Evolutionary conservation across 2,329 filamentous ascomycete genomes (phyloP), one percentile per base, ranked within the genome.

Genomic region (Colletotrichum eleusines): DNA sequence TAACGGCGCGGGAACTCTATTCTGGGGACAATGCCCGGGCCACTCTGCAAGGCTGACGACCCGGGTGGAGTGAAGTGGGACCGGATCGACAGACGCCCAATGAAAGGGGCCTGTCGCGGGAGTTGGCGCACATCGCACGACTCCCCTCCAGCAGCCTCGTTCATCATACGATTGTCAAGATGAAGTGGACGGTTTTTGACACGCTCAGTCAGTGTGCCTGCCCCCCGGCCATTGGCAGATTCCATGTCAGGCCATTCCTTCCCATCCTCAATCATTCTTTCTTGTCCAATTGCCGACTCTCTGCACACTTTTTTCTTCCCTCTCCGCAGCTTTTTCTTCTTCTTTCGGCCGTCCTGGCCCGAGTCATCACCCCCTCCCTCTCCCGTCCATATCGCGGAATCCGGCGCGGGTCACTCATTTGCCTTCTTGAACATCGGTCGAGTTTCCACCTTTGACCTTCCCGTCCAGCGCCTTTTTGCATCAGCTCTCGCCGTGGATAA

Each of bases 101-200:
- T 71, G 51, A 48, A 63, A 33, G 5, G 9, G 42, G 31, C 42
- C n/a, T 55, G n/a, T 66, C 38, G 18, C 48, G n/a, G 26, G 53
- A 33, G 66, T 73, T 61, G 72, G 66, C 65, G 55, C 35, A 40
- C 50, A 70, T 74, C 63, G 73, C 72, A 73, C 73, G 73, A 74
- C 69, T 77, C 76, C 76, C 77, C 77, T 78, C 76, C 35, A 73
- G 68, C 75, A 81, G 80, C 79, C 79, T 81, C 73, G 79, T 69
- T 64, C 75, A 81, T 81, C 79, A 80, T 81, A 81, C 79, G 80
- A 81, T 80, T 75, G 64, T 73, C 55, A 64, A 69, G 59, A 72
- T 66, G 69, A 72, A 71, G 61, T 69, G 63, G 59, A 58, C 64
- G 64, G 69, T 69, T 74, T 73, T 71, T 71, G 70, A 70, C 46